These are phyloP conservation scores for Fusarium circinatum DNA, from an alignment of 2,329 filamentous ascomycete genomes.

Conservation along the genomic window DNA sequence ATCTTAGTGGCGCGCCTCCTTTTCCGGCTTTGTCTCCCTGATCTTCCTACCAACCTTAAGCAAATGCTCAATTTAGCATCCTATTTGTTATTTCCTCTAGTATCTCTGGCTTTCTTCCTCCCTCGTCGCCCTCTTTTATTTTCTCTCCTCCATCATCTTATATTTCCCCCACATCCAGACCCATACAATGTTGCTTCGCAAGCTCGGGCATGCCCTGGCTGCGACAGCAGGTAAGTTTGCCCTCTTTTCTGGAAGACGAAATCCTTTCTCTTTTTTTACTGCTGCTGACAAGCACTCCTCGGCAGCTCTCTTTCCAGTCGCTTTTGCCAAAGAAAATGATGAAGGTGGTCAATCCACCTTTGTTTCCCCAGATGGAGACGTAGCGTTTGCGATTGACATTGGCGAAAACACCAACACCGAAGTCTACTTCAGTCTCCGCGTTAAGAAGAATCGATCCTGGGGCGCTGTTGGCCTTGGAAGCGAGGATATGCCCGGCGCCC, in stretches of 20 bases:
- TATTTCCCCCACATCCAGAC: constrained; percentile 18
- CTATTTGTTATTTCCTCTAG: background rate
- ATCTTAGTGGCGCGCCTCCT: constrained; percentile 40
- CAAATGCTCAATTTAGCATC: constrained; percentile 13
- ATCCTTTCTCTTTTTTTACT: background rate
- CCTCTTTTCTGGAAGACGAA: background rate
- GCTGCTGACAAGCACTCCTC: background rate
- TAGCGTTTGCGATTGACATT: constrained; percentile 63
- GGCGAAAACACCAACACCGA: constrained; percentile 58
- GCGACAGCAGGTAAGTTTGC: constrained; percentile 42
- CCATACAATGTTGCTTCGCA: constrained; percentile 45
- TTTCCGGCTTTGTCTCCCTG: constrained; percentile 35
- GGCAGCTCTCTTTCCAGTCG: constrained; percentile 40
- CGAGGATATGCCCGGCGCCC: constrained; percentile 60
- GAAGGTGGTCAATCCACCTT: constrained; percentile 55
- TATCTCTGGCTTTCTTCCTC: background rate
- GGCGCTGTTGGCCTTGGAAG: constrained; percentile 65
- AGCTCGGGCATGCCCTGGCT: constrained; percentile 45
- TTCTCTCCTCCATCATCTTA: background rate
- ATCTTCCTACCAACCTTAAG: constrained; percentile 16
- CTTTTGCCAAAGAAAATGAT: constrained; percentile 44
- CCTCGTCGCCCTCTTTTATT: background rate
- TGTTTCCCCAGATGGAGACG: constrained; percentile 53
- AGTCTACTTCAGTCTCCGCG: constrained; percentile 65
- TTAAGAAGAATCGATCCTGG: constrained; percentile 59